A percentile compares a stretch with the other conserved stretches of the same genome.
Evolutionary conservation across 192 early-diverging fungal species (phyloP).

Genomic region (Backusella liffmaniae): DNA sequence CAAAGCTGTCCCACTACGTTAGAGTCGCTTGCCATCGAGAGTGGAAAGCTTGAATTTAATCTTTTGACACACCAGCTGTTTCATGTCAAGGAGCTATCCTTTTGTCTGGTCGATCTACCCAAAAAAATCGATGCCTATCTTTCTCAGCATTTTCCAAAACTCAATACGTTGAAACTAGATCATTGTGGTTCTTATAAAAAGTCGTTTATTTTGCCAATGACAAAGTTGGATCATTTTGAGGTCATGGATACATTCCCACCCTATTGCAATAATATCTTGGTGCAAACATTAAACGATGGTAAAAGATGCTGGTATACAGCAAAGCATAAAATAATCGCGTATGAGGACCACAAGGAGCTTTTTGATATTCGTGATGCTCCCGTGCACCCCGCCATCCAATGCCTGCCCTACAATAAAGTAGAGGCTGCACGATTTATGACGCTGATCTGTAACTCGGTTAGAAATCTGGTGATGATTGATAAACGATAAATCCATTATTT

Average conservation of each 20-base stretch:
- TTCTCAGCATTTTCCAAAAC: conserved; percentile 3
- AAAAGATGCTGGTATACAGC: not conserved
- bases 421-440: not conserved
- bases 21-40: not conserved
- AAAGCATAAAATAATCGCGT: not conserved
- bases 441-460: not conserved
- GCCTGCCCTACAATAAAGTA: not conserved
- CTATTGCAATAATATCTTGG: not conserved
- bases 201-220: not conserved
- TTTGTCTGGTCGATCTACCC: not conserved
- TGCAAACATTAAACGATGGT: not conserved
- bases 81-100: not conserved
- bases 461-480: not conserved
- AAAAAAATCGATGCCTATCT: not conserved
- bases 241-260: not conserved
- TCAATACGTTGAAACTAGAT: not conserved
- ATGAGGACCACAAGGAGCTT: not conserved
- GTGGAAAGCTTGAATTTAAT: not conserved
- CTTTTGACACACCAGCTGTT: not conserved
- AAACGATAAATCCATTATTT: not conserved
- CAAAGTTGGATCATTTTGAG: not conserved
- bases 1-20: not conserved
- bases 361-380: conserved; percentile 1
- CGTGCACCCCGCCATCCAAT: not conserved
- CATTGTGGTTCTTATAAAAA: not conserved